Evolutionary conservation across 2,329 filamentous ascomycete species (phyloP).

Genomic region (Polytolypa hystricis): DNA sequence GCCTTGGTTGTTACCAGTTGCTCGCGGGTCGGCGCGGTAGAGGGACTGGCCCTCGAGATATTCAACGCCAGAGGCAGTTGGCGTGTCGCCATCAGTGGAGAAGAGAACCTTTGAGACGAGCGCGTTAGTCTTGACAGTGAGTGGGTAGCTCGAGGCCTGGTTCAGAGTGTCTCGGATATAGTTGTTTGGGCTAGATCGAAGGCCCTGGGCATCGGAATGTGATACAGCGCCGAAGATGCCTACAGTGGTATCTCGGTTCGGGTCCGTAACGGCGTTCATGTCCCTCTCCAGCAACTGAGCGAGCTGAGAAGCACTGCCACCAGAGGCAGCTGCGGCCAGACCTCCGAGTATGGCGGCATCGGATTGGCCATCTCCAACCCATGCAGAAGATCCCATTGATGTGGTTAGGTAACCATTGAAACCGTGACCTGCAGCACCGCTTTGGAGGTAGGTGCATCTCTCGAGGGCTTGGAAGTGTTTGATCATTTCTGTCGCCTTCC

Average conservation of each 20-base stretch:
- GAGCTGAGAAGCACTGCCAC: constrained; percentile 34
- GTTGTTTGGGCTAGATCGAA: constrained; percentile 34
- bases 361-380: constrained; percentile 20
- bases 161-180: constrained; percentile 20
- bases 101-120: constrained; percentile 38
- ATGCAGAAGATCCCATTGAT: constrained; percentile 9
- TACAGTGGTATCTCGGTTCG: constrained; percentile 35
- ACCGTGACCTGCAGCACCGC: constrained; percentile 38
- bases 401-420: constrained; percentile 40
- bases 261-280: constrained; percentile 36
- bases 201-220: constrained; percentile 35
- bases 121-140: constrained; percentile 43
- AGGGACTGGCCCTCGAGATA: constrained; percentile 38
- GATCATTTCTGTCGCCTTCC: constrained; percentile 48
- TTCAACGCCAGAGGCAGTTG: constrained; percentile 39
- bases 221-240: constrained; percentile 41
- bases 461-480: constrained; percentile 46
- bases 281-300: constrained; percentile 38
- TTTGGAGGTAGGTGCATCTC: constrained; percentile 41
- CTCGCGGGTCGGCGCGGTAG: constrained; percentile 37
- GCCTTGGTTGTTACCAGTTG: constrained; percentile 18
- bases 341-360: constrained; percentile 36
- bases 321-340: constrained; percentile 42
- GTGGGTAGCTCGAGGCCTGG: constrained; percentile 36
- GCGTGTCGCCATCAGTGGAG: constrained; percentile 26